Evolutionary conservation across 2,329 filamentous ascomycete species (phyloP), one percentile per base, ranked within the genome.

Genomic region (Aspergillus hiratsukae): DNA sequence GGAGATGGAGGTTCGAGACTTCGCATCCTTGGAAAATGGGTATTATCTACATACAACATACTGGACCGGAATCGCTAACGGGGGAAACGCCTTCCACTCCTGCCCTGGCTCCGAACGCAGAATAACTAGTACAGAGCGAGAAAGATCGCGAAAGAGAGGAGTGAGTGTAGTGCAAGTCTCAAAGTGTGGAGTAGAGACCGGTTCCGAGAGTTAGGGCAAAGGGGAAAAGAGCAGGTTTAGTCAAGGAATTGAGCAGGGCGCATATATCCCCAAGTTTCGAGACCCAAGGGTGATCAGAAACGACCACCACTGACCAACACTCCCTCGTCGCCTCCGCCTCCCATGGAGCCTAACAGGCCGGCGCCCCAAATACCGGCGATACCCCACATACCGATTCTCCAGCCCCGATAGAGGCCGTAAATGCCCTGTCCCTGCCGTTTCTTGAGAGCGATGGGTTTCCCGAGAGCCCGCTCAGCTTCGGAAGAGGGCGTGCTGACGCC

Each of bases 371-470:
- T 76, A 6, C 82, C 81, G 19, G 80, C 76, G 48, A 83, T 74
- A 17, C 78, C 79, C 80, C 80, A 82, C 71, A 81, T 76, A 9
- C 79, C 79, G 28, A 84, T 76, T 61, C 81, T 76, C 82, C 82
- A 84, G 53, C 82, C 82, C 55, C 81, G 76, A 70, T 82, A 84
- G 7, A 84, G 66, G 6, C 82, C 82, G 57, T 81, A 76, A 31
- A 83, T 67, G 17, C 82, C 82, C 61, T 83, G 81, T 10, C 81
- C 81, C 59, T 78, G 81, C 46, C 77, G 78, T 52, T 78, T 76
- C 49, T 71, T 69, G 11, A 63, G 57, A 35, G 50, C 72, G 64
- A 51, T 76, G 65, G 40, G 80, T 72, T 62, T 72, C 29, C 67
- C 70, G 60, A 72, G 69, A 25, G 69, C 70, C 28, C 66, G 69